A percentile compares a stretch with the other conserved stretches of the same genome.
Evolutionary conservation across 148 eudicot species (phyloP).

Genomic region (Amaranthus palmeri): DNA sequence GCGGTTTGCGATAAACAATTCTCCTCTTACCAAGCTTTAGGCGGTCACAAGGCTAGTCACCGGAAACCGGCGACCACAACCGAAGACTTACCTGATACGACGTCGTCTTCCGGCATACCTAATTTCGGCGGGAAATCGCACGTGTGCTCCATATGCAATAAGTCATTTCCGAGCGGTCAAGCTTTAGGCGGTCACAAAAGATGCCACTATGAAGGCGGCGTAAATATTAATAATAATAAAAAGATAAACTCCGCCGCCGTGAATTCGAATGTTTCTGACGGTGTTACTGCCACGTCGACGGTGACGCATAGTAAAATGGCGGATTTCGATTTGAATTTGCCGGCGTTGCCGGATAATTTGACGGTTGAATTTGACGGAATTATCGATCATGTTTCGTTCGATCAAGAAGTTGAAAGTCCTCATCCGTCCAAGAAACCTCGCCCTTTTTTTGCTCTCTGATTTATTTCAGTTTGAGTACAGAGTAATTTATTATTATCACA

Average conservation of each 20-base stretch:
- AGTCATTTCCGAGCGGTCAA: conserved; percentile 60
- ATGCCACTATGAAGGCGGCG: conserved; percentile 64
- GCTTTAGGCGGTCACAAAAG: conserved; percentile 82
- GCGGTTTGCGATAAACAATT: conserved; percentile 53
- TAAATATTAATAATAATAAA: neutral
- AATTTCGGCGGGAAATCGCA: conserved; percentile 34
- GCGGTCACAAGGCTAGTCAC: conserved; percentile 87
- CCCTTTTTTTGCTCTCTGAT: conserved; percentile 16
- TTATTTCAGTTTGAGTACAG: neutral
- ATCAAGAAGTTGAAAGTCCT: conserved; percentile 67
- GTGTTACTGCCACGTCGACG: conserved; percentile 8
- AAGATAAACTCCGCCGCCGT: conserved; percentile 12
- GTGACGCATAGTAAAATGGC: conserved; percentile 17
- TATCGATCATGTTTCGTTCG: conserved; percentile 22
- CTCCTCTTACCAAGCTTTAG: conserved; percentile 66
- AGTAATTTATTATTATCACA: neutral
- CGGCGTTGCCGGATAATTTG: conserved; percentile 39
- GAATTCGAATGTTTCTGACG: neutral
- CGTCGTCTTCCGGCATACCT: neutral
- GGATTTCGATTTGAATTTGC: conserved; percentile 56
- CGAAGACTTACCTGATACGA: conserved; percentile 14
- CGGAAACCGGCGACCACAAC: conserved; percentile 34
- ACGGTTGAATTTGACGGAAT: conserved; percentile 34
- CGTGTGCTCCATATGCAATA: conserved; percentile 54
- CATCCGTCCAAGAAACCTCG: conserved; percentile 48